Evolutionary conservation across 805 yeast genomes (phyloP).

Genomic region (Phaffomyces opuntiae): DNA sequence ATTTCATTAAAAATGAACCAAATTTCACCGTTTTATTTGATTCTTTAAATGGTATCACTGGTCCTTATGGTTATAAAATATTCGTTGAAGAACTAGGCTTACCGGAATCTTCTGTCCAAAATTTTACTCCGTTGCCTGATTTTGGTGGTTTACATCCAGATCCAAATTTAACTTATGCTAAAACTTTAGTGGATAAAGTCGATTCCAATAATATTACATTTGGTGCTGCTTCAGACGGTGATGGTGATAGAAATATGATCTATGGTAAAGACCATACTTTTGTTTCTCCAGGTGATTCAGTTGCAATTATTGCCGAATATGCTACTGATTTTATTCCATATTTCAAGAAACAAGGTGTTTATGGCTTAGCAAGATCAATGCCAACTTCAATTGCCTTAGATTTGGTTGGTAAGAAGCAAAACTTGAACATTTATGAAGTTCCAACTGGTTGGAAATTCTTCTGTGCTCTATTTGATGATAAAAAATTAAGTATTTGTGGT

Average conservation of each 20-base stretch:
- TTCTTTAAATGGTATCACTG: constrained; percentile 92
- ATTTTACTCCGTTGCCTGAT: constrained; percentile 74
- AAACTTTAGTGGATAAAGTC: constrained; percentile 78
- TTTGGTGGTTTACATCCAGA: constrained; percentile 98
- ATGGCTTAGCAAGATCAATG: constrained; percentile 95
- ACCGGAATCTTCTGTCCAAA: constrained; percentile 65
- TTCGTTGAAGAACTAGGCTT: constrained; percentile 82
- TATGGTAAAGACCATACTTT: constrained; percentile 83
- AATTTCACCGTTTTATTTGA: constrained; percentile 78
- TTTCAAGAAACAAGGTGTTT: constrained; percentile 74
- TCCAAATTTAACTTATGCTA: constrained; percentile 93
- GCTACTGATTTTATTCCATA: constrained; percentile 82
- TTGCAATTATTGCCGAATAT: constrained; percentile 94
- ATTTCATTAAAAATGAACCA: constrained; percentile 50
- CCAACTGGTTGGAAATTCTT: constrained; percentile 99
- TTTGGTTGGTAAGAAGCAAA: constrained; percentile 74
- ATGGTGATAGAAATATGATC: constrained; percentile 98
- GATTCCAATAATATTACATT: constrained; percentile 76
- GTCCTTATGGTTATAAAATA: constrained; percentile 86
- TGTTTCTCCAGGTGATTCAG: constrained; percentile 97
- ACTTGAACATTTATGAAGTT: constrained; percentile 78
- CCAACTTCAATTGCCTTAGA: constrained; percentile 95
- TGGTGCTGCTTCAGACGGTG: constrained; percentile 99
- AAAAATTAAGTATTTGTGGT: constrained; percentile 92
- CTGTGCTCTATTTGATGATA: constrained; percentile 90